These are phyloP conservation scores for Pelargonium fulgidum DNA, from an alignment of 441 rosid genomes.

Conservation along the genomic window DNA sequence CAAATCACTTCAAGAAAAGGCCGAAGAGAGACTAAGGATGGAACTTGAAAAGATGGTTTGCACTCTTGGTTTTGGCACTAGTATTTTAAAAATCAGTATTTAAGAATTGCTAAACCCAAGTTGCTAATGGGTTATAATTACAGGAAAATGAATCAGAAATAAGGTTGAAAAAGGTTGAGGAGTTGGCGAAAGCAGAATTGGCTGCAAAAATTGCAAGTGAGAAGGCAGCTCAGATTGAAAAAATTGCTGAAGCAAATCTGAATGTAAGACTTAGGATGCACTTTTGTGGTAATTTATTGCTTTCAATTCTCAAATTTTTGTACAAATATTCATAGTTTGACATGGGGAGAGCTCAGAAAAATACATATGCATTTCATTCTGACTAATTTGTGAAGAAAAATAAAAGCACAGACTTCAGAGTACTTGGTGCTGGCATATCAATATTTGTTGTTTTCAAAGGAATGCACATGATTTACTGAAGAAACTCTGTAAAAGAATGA, in stretches of 20 bases:
- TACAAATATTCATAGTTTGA: constrained; percentile 7
- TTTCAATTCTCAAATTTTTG: background rate
- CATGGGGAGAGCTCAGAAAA: background rate
- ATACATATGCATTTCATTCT: background rate
- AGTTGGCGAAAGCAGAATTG: constrained; percentile 73
- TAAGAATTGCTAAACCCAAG: constrained; percentile 20
- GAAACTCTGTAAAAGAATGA: background rate
- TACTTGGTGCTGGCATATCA: background rate
- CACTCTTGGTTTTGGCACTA: constrained; percentile 4
- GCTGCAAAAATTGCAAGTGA: constrained; percentile 65
- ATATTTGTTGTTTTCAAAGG: background rate
- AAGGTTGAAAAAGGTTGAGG: constrained; percentile 50
- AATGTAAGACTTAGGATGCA: constrained; percentile 43
- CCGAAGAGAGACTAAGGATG: constrained; percentile 67
- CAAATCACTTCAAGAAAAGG: constrained; percentile 71
- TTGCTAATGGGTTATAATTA: constrained; percentile 25
- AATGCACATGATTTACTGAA: background rate
- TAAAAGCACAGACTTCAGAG: background rate
- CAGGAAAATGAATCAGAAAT: constrained; percentile 73
- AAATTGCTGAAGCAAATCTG: constrained; percentile 84
- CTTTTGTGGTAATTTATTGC: background rate
- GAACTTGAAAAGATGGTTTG: constrained; percentile 72
- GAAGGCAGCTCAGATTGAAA: constrained; percentile 81
- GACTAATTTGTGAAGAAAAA: background rate
- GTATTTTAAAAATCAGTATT: constrained; percentile 1